Base-by-base conservation (phyloP, 2,329 filamentous ascomycete species). In the Didymosphaeria variabile region DNA sequence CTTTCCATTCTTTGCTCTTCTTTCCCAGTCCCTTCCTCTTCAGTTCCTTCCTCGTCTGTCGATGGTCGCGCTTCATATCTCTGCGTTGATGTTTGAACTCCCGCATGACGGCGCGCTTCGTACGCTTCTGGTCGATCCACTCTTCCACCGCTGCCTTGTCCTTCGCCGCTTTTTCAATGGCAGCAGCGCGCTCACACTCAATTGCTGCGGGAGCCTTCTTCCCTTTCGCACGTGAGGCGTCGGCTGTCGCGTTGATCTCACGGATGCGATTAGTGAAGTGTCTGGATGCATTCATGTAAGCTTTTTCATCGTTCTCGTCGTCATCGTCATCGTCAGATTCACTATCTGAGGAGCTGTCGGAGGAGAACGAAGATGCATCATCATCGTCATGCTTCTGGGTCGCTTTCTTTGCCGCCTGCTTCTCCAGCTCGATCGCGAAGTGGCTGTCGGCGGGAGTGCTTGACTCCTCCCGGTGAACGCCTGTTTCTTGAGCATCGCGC, bases 161-260 rank as follows among this genome's bases (percentile, higher is more conserved):
- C 10, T 53, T 31, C 7, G 62, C 52, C 0, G 74, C 74, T 57
- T 66, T 64, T 26, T 68, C 66, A 23, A 75, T 71, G 8, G 69
- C 72, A 8, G 63, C 50, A 12, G 63, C 65, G n/a, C 73, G 70
- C 47, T 75, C 72, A 3, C 55, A 57, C 5, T 63, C 62, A 19
- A 76, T 70, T 26, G 69, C 63, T 40, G 62, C 45, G 8, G 58
- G 40, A 9, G 51, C 47, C 46, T 73, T 74, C 45, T 72, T 73
- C 53, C 74, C 74, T 53, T 72, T 72, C 6, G 55, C 29, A 15
- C 56, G 55, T 1, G 71, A 59, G 9, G 63, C 36, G 9, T 62
- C 58, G 21, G 70, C 68, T 10, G 60, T 40, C 10, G 59, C 55
- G 42, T 76, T 67, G 57, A 77, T 73, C 3, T 66, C 64, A 32